These are phyloP conservation scores for Metarhizium anisopliae DNA, from an alignment of 2,329 filamentous ascomycete genomes.

Conservation along the genomic window DNA sequence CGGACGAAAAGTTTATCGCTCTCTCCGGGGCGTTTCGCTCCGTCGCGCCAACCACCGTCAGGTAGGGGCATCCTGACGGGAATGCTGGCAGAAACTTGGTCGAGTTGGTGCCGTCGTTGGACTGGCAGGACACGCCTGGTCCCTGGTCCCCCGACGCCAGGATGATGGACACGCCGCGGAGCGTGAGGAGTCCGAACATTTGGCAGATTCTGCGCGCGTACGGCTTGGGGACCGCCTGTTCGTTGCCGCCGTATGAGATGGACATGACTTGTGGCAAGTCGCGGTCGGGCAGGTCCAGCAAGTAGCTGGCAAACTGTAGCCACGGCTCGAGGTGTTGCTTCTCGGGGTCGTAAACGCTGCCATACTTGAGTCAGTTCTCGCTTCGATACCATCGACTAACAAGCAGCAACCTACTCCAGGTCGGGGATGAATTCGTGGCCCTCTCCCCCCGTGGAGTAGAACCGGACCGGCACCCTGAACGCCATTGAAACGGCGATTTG, in stretches of 20 bases:
- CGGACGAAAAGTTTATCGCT: constrained; percentile 42
- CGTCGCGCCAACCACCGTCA: constrained; percentile 55
- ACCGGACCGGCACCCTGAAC: constrained; percentile 24
- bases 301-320: constrained; percentile 51
- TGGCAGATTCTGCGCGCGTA: constrained; percentile 46
- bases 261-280: constrained; percentile 54
- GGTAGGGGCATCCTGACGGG: constrained; percentile 43
- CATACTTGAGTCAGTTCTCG: not conserved
- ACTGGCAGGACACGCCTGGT: constrained; percentile 24
- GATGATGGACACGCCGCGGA: constrained; percentile 58
- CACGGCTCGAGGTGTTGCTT: constrained; percentile 53
- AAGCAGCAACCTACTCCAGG: constrained; percentile 21
- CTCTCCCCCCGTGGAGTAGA: constrained; percentile 22
- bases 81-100: constrained; percentile 25
- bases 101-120: constrained; percentile 25
- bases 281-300: constrained; percentile 43
- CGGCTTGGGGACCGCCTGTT: constrained; percentile 50
- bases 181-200: constrained; percentile 55
- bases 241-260: constrained; percentile 64
- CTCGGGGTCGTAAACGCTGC: constrained; percentile 19
- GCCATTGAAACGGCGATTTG: constrained; percentile 26
- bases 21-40: constrained; percentile 39
- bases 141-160: constrained; percentile 52
- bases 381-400: not conserved
- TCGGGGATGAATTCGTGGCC: constrained; percentile 22